phyloP scores from a whole-genome alignment of 73 alveolate genomes.

The Paramecium primaurelia region DNA sequence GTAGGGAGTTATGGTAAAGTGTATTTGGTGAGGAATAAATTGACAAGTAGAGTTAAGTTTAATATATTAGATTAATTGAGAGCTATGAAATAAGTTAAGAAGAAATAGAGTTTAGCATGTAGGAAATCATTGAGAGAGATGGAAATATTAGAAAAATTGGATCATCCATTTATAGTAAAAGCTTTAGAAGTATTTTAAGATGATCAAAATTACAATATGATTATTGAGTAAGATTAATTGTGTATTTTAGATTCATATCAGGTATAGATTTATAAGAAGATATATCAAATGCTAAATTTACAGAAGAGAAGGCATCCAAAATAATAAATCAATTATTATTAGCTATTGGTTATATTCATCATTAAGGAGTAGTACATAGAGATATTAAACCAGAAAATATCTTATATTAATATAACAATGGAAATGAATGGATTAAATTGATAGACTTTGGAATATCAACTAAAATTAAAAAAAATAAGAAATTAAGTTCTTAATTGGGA shows the following conservation, averaged over 20 bases:
- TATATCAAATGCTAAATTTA: conserved; percentile 24
- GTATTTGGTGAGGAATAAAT: conserved; percentile 4
- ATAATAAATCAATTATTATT: conserved; percentile 67
- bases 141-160: not conserved
- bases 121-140: not conserved
- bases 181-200: conserved; percentile 43
- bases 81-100: conserved; percentile 3
- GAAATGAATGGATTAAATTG: not conserved
- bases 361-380: conserved; percentile 73
- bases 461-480: not conserved
- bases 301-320: conserved; percentile 55
- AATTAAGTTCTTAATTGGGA: not conserved
- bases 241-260: not conserved
- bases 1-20: conserved; percentile 1
- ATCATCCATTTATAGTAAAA: conserved; percentile 54
- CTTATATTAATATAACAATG: conserved; percentile 47
- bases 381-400: conserved; percentile 82
- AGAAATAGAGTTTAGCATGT: not conserved
- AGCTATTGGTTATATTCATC: conserved; percentile 76
- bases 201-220: conserved; percentile 6
- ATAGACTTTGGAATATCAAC: conserved; percentile 60
- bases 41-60: not conserved
- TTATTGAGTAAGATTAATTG: conserved; percentile 40
- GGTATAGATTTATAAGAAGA: conserved; percentile 55
- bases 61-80: not conserved